A percentile compares a stretch with the other conserved stretches of the same genome.
phyloP scores from a whole-genome alignment of 768 basidiomycete species.

The Phlebiopsis gigantea region DNA sequence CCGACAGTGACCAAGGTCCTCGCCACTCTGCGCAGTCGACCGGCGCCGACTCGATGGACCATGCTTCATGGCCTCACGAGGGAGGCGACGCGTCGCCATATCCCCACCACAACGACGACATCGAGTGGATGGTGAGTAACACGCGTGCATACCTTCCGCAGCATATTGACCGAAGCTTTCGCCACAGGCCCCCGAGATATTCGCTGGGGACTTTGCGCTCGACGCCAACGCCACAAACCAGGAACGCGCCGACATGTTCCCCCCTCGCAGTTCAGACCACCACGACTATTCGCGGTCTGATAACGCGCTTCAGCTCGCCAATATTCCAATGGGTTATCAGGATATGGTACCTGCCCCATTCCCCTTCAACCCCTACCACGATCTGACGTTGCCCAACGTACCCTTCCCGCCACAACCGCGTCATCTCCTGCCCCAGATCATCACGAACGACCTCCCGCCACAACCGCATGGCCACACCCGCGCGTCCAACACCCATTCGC shows the following conservation, averaged over 20 bases:
- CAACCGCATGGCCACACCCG: background rate
- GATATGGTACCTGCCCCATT: background rate
- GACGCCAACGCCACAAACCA: background rate
- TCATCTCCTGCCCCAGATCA: conserved; percentile 5
- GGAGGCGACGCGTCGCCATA: background rate
- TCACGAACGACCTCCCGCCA: background rate
- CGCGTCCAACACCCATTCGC: background rate
- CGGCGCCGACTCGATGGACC: background rate
- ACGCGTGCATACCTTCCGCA: background rate
- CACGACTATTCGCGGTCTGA: background rate
- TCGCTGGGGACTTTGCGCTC: background rate
- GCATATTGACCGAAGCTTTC: background rate
- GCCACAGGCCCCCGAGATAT: background rate
- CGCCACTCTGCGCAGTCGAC: background rate
- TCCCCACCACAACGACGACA: background rate
- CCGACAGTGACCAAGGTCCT: background rate
- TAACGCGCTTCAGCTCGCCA: conserved; percentile 5
- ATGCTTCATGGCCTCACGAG: background rate
- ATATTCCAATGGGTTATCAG: background rate
- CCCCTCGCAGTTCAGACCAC: background rate
- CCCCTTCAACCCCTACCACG: background rate
- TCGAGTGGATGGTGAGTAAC: conserved; percentile 2
- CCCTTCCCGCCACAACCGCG: background rate
- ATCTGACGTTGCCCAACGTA: background rate
- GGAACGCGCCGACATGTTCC: background rate